Evolutionary conservation across 208 protist genomes (phyloP).

Genomic region (Sergeia podlipaevii): DNA sequence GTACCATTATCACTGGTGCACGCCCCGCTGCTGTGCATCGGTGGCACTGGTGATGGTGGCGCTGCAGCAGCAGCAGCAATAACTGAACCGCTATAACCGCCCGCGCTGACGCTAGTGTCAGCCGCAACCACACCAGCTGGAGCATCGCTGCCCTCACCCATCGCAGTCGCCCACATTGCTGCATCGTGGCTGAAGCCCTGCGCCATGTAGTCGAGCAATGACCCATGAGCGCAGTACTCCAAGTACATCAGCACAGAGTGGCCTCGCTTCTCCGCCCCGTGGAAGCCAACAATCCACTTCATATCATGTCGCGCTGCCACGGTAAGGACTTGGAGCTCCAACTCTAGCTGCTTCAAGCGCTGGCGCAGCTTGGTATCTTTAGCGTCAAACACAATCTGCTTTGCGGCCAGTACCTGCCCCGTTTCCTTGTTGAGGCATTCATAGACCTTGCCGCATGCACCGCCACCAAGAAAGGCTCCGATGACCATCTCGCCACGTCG

Average conservation of each 20-base stretch:
- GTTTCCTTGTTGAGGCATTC: constrained; percentile 83
- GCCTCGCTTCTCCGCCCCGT: constrained; percentile 77
- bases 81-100: no score
- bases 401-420: constrained; percentile 72
- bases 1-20: no score
- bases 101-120: no score
- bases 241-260: constrained; percentile 90
- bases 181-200: constrained; percentile 30
- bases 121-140: no score
- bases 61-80: no score
- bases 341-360: constrained; percentile 59
- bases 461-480: constrained; percentile 78
- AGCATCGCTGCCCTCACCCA: no score
- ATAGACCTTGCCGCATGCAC: constrained; percentile 88
- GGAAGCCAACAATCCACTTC: constrained; percentile 86
- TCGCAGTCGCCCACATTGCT: constrained; percentile 8
- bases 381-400: constrained; percentile 74
- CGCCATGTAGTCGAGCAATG: constrained; percentile 74
- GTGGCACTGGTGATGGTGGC: no score
- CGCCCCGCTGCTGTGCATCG: no score
- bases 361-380: constrained; percentile 84
- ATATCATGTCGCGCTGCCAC: constrained; percentile 53
- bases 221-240: constrained; percentile 87
- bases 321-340: constrained; percentile 83
- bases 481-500: constrained; percentile 64